These are phyloP conservation scores for Cyclocybe cylindracea DNA, from an alignment of 768 basidiomycete genomes.

Conservation along the genomic window DNA sequence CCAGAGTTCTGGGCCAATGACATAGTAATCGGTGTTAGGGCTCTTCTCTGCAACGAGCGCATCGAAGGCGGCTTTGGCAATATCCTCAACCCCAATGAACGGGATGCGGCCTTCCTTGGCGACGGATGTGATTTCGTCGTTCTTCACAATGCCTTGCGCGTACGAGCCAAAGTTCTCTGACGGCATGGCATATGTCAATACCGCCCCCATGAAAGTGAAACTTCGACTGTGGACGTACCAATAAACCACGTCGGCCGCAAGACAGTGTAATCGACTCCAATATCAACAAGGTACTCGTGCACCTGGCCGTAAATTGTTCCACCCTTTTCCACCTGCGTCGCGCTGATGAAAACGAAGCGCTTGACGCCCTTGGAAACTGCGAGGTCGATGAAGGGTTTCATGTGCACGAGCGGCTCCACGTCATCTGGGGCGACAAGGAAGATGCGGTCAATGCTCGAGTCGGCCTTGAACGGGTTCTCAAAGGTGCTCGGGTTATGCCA, in stretches of 20 bases:
- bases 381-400: conserved; percentile 35
- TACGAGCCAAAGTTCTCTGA: conserved; percentile 1
- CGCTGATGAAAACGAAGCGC: conserved; percentile 33
- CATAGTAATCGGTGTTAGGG: neutral
- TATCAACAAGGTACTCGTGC: conserved; percentile 34
- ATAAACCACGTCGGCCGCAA: conserved; percentile 40
- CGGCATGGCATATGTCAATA: neutral
- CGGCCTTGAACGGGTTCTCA: conserved; percentile 28
- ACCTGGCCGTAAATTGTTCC: conserved; percentile 25
- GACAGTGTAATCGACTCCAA: conserved; percentile 32
- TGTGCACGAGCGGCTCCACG: conserved; percentile 14
- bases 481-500: conserved; percentile 34
- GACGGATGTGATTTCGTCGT: conserved; percentile 14
- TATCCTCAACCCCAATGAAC: conserved; percentile 22
- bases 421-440: conserved; percentile 30
- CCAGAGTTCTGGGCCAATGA: conserved; percentile 7
- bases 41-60: conserved; percentile 18
- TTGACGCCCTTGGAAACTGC: conserved; percentile 32
- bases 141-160: neutral
- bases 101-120: conserved; percentile 19
- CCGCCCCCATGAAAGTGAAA: no score
- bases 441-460: conserved; percentile 24
- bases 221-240: conserved; percentile 19
- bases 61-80: conserved; percentile 26
- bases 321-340: conserved; percentile 22